phyloP scores from a whole-genome alignment of 1,139 yeast species.

The Saccharomyces hybrid region DNA sequence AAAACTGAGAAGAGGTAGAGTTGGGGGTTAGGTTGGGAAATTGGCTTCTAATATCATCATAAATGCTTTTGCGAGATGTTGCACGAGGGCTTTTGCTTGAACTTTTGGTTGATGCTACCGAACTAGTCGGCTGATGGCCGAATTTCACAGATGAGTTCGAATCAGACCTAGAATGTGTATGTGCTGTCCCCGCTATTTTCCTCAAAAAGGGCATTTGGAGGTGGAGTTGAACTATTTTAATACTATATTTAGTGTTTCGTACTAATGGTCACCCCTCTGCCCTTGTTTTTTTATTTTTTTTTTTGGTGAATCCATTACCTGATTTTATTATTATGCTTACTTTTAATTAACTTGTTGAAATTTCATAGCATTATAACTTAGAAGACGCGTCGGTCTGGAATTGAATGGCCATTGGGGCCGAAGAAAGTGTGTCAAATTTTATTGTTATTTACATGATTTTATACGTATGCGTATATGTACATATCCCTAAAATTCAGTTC shows the following conservation, averaged over 20 bases:
- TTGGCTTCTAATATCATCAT: background rate
- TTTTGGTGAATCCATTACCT: background rate
- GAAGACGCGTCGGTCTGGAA: background rate
- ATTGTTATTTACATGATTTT: background rate
- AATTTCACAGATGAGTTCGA: slow-evolving; percentile 19
- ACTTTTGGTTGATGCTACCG: background rate
- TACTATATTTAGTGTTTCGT: background rate
- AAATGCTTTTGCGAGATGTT: background rate
- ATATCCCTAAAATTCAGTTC: slow-evolving; percentile 22
- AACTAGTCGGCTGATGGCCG: slow-evolving; percentile 10
- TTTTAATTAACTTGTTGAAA: background rate
- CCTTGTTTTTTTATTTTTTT: background rate
- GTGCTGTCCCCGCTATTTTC: slow-evolving; percentile 20
- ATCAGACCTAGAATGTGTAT: slow-evolving; percentile 23
- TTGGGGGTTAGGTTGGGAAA: background rate
- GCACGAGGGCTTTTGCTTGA: background rate
- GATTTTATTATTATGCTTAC: background rate
- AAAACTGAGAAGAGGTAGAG: background rate
- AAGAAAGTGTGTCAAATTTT: background rate
- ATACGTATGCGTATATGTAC: background rate
- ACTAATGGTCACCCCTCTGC: background rate
- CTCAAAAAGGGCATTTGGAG: slow-evolving; percentile 23
- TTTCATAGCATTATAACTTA: background rate
- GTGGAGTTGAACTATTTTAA: background rate
- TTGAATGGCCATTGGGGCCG: background rate